phyloP scores from a whole-genome alignment of 2,329 filamentous ascomycete species.

The Teratosphaeria destructans region DNA sequence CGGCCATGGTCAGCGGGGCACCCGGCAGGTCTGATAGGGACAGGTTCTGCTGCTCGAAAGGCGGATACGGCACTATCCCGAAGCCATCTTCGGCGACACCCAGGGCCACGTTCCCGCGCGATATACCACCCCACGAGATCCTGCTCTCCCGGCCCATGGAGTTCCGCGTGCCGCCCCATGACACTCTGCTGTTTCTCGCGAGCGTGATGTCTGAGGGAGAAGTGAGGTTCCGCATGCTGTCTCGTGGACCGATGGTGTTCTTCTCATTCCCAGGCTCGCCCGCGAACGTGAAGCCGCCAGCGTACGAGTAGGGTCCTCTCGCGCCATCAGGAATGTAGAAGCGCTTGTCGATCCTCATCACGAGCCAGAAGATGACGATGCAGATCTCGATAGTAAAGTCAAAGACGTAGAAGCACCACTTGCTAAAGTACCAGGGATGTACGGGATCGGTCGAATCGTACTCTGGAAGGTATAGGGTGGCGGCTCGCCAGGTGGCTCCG shows the following conservation, averaged over 20 bases:
- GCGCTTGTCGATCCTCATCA: constrained; percentile 19
- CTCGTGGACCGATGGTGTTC: constrained; percentile 10
- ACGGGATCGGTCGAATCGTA: constrained; percentile 11
- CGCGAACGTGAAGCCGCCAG: constrained; percentile 11
- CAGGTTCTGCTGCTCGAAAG: constrained; percentile 2
- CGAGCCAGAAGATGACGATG: constrained; percentile 18
- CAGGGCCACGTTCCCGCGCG: constrained; percentile 11
- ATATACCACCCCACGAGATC: constrained; percentile 21
- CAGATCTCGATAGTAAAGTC: constrained; percentile 22
- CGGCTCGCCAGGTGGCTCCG: constrained; percentile 18
- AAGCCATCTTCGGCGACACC: constrained; percentile 18
- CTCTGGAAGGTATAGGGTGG: constrained; percentile 13
- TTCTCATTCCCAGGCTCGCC: constrained; percentile 22
- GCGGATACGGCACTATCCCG: constrained; percentile 18
- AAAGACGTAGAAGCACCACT: constrained; percentile 22
- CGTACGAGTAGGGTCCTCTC: constrained; percentile 26
- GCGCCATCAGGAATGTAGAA: constrained; percentile 24
- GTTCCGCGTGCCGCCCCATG: constrained; percentile 7
- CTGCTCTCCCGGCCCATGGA: constrained; percentile 6
- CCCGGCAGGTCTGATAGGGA: neutral
- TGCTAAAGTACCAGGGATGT: constrained; percentile 21
- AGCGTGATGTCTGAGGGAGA: constrained; percentile 9
- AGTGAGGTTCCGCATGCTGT: constrained; percentile 13
- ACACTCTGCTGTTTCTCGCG: constrained; percentile 3
- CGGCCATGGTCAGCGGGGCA: neutral